Conservation (phyloP, 148 eudicot genomes). For the Fagopyrum esculentum region DNA sequence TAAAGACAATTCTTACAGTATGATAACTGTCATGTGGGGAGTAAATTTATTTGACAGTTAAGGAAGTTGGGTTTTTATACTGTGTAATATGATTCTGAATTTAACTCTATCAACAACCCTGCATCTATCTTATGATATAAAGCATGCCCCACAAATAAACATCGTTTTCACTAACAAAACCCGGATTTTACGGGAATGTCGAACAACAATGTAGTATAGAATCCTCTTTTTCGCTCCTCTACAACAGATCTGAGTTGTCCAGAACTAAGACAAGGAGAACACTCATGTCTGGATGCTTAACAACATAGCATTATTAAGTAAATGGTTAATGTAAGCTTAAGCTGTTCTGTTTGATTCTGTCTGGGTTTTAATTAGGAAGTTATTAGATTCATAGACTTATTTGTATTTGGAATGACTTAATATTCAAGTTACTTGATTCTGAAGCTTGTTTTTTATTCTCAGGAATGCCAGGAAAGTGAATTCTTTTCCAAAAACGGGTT, state of each 20-base stretch:
- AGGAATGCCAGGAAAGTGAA: slow-evolving; percentile 55
- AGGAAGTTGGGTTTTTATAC: slow-evolving; percentile 27
- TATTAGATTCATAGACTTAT: slow-evolving; percentile 3
- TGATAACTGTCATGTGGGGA: not conserved
- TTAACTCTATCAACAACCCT: not conserved
- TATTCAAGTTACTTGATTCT: slow-evolving; percentile 20
- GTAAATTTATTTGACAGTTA: slow-evolving; percentile 44
- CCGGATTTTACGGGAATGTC: not conserved
- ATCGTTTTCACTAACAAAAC: not conserved
- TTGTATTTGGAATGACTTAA: slow-evolving; percentile 2
- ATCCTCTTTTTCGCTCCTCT: not conserved
- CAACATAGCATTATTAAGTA: not conserved
- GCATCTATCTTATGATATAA: not conserved
- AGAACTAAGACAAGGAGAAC: not conserved
- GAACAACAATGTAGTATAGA: not conserved
- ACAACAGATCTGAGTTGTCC: slow-evolving; percentile 26
- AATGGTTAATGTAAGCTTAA: not conserved
- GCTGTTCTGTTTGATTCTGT: not conserved
- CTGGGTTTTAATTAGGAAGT: not conserved
- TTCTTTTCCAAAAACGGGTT: slow-evolving; percentile 62
- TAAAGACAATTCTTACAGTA: slow-evolving; percentile 16
- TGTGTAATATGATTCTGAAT: not conserved
- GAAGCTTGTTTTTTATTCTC: slow-evolving; percentile 21
- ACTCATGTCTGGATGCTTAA: not conserved
- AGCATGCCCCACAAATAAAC: not conserved